Percentiles rank a stretch among this genome's conserved stretches.
These are phyloP conservation scores for Vishniacozyma victoriae DNA, from an alignment of 768 basidiomycete species.

Conservation along the genomic window DNA sequence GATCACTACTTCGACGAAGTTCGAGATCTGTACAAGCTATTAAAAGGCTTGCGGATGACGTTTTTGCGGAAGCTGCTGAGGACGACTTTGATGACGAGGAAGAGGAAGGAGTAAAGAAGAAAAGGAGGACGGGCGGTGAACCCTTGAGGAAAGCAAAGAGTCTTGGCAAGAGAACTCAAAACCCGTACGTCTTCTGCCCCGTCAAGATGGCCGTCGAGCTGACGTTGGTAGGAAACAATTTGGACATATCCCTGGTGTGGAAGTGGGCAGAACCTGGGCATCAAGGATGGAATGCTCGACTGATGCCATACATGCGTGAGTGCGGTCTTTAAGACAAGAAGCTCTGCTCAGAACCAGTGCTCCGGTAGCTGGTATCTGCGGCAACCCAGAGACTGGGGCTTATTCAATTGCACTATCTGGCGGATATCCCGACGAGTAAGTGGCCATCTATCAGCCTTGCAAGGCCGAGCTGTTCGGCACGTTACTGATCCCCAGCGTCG, in stretches of 20 bases:
- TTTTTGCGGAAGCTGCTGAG: neutral
- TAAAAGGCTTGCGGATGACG: neutral
- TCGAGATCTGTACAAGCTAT: neutral
- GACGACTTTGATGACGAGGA: slow-evolving; percentile 15
- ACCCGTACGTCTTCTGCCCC: slow-evolving; percentile 33
- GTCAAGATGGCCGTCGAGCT: slow-evolving; percentile 1
- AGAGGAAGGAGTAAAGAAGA: slow-evolving; percentile 33
- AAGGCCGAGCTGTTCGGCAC: no score
- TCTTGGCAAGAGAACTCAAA: slow-evolving; percentile 38
- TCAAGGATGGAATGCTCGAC: slow-evolving; percentile 58
- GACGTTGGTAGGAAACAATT: slow-evolving; percentile 55
- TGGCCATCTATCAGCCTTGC: neutral
- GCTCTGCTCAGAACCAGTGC: slow-evolving; percentile 53
- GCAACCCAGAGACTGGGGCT: slow-evolving; percentile 59
- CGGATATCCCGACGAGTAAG: slow-evolving; percentile 48
- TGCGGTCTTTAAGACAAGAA: slow-evolving; percentile 8
- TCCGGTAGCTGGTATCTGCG: slow-evolving; percentile 74
- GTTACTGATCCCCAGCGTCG: slow-evolving; percentile 17
- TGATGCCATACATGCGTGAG: slow-evolving; percentile 81
- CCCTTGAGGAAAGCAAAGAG: slow-evolving; percentile 20
- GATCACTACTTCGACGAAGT: neutral
- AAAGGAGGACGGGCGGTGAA: slow-evolving; percentile 37
- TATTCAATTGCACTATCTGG: slow-evolving; percentile 83
- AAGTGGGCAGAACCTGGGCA: slow-evolving; percentile 79
- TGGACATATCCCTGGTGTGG: slow-evolving; percentile 71